Evolutionary conservation across 2,329 filamentous ascomycete species (phyloP).

Genomic region (Beauveria sp.): DNA sequence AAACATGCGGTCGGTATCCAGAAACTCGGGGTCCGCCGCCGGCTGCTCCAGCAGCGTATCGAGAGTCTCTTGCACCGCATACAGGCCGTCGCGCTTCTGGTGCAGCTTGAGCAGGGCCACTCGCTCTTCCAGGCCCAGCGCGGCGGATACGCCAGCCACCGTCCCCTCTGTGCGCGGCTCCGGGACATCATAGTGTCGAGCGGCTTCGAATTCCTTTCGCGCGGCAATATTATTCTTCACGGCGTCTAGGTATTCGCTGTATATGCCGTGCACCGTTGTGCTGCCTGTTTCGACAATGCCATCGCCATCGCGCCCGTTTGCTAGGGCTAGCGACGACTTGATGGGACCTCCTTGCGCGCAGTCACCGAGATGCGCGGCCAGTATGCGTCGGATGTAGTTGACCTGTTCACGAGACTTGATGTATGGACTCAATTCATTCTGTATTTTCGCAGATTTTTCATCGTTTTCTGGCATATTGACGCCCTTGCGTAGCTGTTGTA

Average conservation of each 20-base stretch:
- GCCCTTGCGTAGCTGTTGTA: neutral
- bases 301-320: constrained; percentile 27
- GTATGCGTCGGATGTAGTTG: constrained; percentile 46
- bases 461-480: constrained; percentile 24
- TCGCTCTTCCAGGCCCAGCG: constrained; percentile 38
- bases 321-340: constrained; percentile 40
- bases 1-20: constrained; percentile 44
- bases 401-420: constrained; percentile 51
- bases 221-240: constrained; percentile 45
- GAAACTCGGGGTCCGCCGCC: constrained; percentile 40
- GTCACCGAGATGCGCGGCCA: constrained; percentile 46
- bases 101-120: constrained; percentile 43
- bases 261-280: constrained; percentile 37
- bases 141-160: constrained; percentile 15
- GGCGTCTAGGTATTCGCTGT: constrained; percentile 48
- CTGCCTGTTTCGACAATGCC: constrained; percentile 16
- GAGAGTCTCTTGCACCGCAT: constrained; percentile 43
- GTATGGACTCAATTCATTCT: constrained; percentile 40
- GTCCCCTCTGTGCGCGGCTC: constrained; percentile 7
- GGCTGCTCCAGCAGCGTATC: constrained; percentile 44
- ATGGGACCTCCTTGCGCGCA: constrained; percentile 34
- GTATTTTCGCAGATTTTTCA: constrained; percentile 29
- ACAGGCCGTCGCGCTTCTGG: constrained; percentile 43
- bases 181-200: constrained; percentile 15
- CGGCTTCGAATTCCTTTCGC: constrained; percentile 36